Base-by-base conservation (phyloP, 2,329 filamentous ascomycete genomes). In the Eurotiales sp. region DNA sequence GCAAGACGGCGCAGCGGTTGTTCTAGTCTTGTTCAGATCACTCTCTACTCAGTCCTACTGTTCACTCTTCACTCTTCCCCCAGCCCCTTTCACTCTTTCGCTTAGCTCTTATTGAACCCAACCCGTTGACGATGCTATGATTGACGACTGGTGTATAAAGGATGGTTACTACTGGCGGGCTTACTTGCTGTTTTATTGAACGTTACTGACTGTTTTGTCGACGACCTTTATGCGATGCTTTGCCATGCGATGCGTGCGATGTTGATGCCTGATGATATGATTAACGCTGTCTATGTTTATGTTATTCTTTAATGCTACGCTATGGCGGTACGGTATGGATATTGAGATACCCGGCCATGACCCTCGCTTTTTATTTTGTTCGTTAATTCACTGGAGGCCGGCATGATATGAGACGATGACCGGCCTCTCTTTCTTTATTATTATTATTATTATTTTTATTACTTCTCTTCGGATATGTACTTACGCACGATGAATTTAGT, bases 1-100 rank as follows among this genome's bases (percentile, higher is more conserved):
- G 73, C 48, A 70, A 71, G 55, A 62, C 63, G 17, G 54, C 64
- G 6, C 52, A 67, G 8, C 67, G 66, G 53, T 55, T 70, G 41
- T 68, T 52, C 68, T 59, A 61, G 52, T 52, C 52, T 42, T n/a
- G n/a, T n/a, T n/a, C n/a, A n/a, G n/a, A n/a, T n/a, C n/a, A n/a
- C n/a, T n/a, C n/a, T n/a, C 30, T 17, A n/a, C 23, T 42, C 3
- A 8, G 22, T 23, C 19, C 39, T 3, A 42, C 12, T 23, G 19
- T 23, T 23, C 5, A n/a, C n/a, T n/a, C n/a, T 47, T 43, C 37
- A 48, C 51, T 37, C 37, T 40, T 19, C 36, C 25, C 12, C 32
- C 22, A 19, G 39, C 8, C 19, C 22, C 39, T 15, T 7, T 41
- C 21, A 41, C 21, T 41, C 21, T 10, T 12, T 43, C n/a, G 27